Evolutionary conservation across 768 basidiomycete species (phyloP).

Genomic region (Pilatotrama ljubarskyi): DNA sequence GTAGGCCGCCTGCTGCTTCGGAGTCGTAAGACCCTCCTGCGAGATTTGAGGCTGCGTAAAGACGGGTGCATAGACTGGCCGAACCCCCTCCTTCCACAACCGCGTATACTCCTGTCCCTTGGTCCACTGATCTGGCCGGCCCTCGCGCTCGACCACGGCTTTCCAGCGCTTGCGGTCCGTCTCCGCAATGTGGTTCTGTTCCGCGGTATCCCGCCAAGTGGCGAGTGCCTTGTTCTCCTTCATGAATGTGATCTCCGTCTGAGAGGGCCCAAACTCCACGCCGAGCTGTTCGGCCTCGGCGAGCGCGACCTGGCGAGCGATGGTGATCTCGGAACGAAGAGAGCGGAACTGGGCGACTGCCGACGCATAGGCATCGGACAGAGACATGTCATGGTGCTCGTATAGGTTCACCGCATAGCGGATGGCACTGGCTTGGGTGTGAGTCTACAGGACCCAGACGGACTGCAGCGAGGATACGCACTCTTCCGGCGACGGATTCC

Average conservation of each 20-base stretch:
- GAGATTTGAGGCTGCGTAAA: constrained; percentile 43
- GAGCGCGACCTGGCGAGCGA: constrained; percentile 72
- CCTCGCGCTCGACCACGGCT: constrained; percentile 38
- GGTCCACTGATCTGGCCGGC: constrained; percentile 57
- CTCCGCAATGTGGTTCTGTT: constrained; percentile 25
- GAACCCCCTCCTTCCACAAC: constrained; percentile 68
- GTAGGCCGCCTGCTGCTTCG: constrained; percentile 5
- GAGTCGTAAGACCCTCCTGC: constrained; percentile 11
- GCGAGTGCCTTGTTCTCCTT: constrained; percentile 63
- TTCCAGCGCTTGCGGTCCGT: constrained; percentile 72
- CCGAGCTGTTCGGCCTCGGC: constrained; percentile 82
- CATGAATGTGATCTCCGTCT: constrained; percentile 60
- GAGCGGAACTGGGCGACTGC: constrained; percentile 87
- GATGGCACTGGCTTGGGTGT: constrained; percentile 57
- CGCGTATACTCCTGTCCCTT: constrained; percentile 70
- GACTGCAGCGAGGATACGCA: constrained; percentile 43
- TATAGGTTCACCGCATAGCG: constrained; percentile 81
- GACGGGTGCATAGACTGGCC: constrained; percentile 64
- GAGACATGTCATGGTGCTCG: constrained; percentile 56
- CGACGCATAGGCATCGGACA: constrained; percentile 77
- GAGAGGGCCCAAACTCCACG: constrained; percentile 57
- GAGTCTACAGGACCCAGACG: neutral
- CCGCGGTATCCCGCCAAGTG: constrained; percentile 59
- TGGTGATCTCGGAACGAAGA: constrained; percentile 81
- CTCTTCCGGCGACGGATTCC: constrained; percentile 90